phyloP scores from a whole-genome alignment of 1,284 basidiomycete genomes.

The Ganoderma multipileum region DNA sequence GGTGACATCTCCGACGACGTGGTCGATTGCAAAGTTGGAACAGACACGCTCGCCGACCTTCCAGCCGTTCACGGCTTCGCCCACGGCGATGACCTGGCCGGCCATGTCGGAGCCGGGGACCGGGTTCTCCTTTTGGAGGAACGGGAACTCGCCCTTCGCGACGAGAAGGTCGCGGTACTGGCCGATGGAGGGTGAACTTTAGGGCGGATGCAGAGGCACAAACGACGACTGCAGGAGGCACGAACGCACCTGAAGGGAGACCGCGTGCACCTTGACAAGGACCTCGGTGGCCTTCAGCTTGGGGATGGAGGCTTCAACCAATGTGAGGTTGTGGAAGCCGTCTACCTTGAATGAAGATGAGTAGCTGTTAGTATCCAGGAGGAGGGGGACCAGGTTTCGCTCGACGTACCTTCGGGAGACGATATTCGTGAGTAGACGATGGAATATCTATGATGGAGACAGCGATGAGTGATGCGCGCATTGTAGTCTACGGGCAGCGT shows the following conservation, averaged over 20 bases:
- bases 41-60: conserved; percentile 62
- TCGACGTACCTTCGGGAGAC: neutral
- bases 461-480: neutral
- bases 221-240: neutral
- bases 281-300: conserved; percentile 48
- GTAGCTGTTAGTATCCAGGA: neutral
- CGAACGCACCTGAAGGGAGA: conserved; percentile 47
- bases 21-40: conserved; percentile 31
- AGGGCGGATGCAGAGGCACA: neutral
- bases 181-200: conserved; percentile 8
- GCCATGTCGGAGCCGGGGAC: conserved; percentile 69
- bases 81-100: conserved; percentile 64
- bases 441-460: neutral
- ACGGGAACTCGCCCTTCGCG: conserved; percentile 42
- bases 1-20: conserved; percentile 28
- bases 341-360: neutral
- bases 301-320: neutral
- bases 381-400: neutral
- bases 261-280: conserved; percentile 56
- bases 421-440: neutral
- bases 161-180: conserved; percentile 53
- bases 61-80: conserved; percentile 50
- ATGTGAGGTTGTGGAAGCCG: neutral
- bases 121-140: conserved; percentile 40
- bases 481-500: too few species aligned